These are phyloP conservation scores for Botryosphaeria agaves DNA, from an alignment of 2,329 filamentous ascomycete genomes.

Conservation along the genomic window DNA sequence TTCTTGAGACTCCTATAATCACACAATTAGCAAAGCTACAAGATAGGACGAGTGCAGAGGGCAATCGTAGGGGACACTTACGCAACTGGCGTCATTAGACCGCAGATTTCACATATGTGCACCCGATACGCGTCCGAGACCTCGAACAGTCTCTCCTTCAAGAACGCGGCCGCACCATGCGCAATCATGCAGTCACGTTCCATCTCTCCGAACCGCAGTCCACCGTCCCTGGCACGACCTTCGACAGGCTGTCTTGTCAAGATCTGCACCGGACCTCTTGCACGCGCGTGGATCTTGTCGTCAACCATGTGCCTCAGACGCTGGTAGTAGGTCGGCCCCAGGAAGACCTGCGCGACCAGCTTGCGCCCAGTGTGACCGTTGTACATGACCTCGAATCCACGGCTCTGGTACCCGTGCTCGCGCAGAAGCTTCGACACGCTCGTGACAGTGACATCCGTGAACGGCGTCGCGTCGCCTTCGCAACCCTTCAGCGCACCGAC, in stretches of 20 bases:
- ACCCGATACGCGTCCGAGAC: constrained; percentile 96
- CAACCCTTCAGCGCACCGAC: constrained; percentile 84
- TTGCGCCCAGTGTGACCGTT: constrained; percentile 95
- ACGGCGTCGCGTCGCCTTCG: constrained; percentile 94
- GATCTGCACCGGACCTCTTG: constrained; percentile 90
- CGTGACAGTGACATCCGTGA: constrained; percentile 94
- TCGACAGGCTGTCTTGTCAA: constrained; percentile 94
- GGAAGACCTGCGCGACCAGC: constrained; percentile 84
- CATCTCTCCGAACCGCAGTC: constrained; percentile 99
- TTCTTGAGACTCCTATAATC: constrained; percentile 67
- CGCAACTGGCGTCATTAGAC: constrained; percentile 97
- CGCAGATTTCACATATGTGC: constrained; percentile 96
- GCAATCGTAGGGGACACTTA: constrained; percentile 49
- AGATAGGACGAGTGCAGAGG: background rate
- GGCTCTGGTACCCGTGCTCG: constrained; percentile 85
- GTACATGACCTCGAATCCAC: constrained; percentile 97
- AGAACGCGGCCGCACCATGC: constrained; percentile 90
- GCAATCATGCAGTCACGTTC: constrained; percentile 99
- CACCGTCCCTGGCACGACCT: constrained; percentile 93
- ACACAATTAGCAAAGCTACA: constrained; percentile 14
- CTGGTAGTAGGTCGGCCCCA: constrained; percentile 97
- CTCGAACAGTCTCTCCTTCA: constrained; percentile 94
- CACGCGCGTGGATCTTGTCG: constrained; percentile 99
- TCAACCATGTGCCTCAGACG: constrained; percentile 98
- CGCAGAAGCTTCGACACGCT: constrained; percentile 74